Base-by-base conservation (phyloP, 345 rosid species). In the Melaleuca alternifolia region DNA sequence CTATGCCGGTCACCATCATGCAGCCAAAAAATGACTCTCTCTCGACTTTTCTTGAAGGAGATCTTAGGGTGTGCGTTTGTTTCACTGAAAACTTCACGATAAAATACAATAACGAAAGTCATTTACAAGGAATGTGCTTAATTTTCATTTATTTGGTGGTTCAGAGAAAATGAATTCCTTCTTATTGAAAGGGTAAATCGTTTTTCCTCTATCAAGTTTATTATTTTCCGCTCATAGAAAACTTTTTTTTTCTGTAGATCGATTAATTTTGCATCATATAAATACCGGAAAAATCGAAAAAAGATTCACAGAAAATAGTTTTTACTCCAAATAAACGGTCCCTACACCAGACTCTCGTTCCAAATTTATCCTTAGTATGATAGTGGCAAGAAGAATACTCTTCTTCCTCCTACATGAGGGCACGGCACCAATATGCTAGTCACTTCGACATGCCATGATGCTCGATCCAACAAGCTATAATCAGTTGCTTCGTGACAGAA, bases 111-210 rank as follows among this genome's bases (percentile, higher is more conserved):
- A 61, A 61, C 13, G 0, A 0, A 61, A 61, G 6, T 61, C n/a
- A 26, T 11, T 26, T 57, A 24, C 28, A 57, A 26, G n/a, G 0
- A 57, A 56, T 24, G 24, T 6, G 11, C 11, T 13, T 57, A 57
- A 16, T 7, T 62, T 62, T 14, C 21, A 15, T 62, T 15, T 30
- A 28, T 62, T 15, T 14, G 18, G 20, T 30, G 3, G 1, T 15
- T 65, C 4, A 33, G 77, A 1, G 10, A 16, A 12, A 65, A 1
- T 16, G 4, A 62, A 28, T 15, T 30, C 41, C 5, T 30, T 15
- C 23, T 15, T 3, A 0, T 0, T 11, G 0, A 0, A 28, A 13
- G 0, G 11, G 9, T 4, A 30, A 65, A 5, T 62, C 77, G 20
- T 33, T 65, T 8, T 4, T 0, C 23, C 0, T 1, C 28, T 0